Conservation (phyloP, 495 filamentous ascomycete genomes). For the Lasiosphaeria ovina region DNA sequence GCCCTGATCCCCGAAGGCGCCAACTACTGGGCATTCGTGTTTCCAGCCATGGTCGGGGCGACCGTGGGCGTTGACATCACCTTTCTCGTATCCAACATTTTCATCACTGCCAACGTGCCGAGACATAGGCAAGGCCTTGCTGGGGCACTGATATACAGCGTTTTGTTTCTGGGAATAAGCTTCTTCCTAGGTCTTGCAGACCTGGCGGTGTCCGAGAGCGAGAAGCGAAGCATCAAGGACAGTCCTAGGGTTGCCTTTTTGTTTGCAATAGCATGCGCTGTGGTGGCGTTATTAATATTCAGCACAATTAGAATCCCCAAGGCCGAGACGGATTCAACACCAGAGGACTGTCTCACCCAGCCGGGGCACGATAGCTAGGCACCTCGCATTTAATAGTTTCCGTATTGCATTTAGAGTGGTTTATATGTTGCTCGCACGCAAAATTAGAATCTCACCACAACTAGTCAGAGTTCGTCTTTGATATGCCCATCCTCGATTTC, state of each 20-base stretch:
- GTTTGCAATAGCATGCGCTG: slow-evolving; percentile 60
- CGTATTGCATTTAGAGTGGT: too few relatives aligned
- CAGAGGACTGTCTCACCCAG: slow-evolving; percentile 23
- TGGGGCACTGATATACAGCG: slow-evolving; percentile 57
- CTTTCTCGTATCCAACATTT: slow-evolving; percentile 81
- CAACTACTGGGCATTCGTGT: slow-evolving; percentile 63
- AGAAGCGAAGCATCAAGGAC: slow-evolving; percentile 38
- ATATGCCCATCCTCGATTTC: slow-evolving; percentile 18
- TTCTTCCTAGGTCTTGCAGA: slow-evolving; percentile 78
- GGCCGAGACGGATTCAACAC: slow-evolving; percentile 64
- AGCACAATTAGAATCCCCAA: slow-evolving; percentile 63
- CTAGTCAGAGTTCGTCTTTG: slow-evolving; percentile 26
- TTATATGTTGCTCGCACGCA: too few relatives aligned
- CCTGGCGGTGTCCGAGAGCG: slow-evolving; percentile 54
- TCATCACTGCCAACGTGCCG: slow-evolving; percentile 75
- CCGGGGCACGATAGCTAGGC: neutral
- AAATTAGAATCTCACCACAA: neutral
- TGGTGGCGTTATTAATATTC: slow-evolving; percentile 54
- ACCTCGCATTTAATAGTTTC: too few relatives aligned
- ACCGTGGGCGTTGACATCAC: slow-evolving; percentile 83
- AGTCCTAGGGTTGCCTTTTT: slow-evolving; percentile 68
- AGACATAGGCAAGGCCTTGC: slow-evolving; percentile 70
- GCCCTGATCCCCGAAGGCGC: slow-evolving; percentile 63
- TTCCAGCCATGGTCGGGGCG: slow-evolving; percentile 78
- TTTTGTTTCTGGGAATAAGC: slow-evolving; percentile 77